Conservation (phyloP, 2,329 filamentous ascomycete species). For the Ceratocystis cacaofunesta region DNA sequence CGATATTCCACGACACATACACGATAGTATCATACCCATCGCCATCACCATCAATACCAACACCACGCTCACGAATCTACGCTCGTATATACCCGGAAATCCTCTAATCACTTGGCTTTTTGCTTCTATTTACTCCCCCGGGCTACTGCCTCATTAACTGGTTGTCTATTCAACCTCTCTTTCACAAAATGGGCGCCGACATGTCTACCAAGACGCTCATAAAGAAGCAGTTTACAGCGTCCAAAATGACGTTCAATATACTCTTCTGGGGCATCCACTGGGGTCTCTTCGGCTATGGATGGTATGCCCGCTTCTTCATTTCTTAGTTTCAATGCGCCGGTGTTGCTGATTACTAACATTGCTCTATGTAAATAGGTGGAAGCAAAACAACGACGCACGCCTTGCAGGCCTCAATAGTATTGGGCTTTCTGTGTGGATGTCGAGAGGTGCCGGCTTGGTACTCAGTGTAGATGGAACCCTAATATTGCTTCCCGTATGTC, state of each 20-base stretch:
- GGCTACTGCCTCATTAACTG: neutral
- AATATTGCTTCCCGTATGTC: slow-evolving; percentile 87
- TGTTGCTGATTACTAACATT: too few relatives aligned
- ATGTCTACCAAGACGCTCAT: slow-evolving; percentile 31
- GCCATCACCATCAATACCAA: too few relatives aligned
- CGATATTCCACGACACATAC: too few relatives aligned
- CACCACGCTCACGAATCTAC: too few relatives aligned
- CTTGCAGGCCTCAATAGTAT: slow-evolving; percentile 69
- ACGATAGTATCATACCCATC: too few relatives aligned
- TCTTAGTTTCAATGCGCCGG: too few relatives aligned
- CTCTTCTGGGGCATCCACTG: slow-evolving; percentile 70
- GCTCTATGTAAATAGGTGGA: slow-evolving; percentile 42
- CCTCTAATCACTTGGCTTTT: neutral
- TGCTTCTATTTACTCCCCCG: slow-evolving; percentile 10
- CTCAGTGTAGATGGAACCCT: slow-evolving; percentile 73
- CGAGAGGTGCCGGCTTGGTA: slow-evolving; percentile 78
- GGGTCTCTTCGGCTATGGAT: slow-evolving; percentile 66
- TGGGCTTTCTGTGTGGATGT: slow-evolving; percentile 85
- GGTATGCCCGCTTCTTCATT: slow-evolving; percentile 38
- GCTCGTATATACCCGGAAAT: slow-evolving; percentile 16
- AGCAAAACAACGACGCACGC: slow-evolving; percentile 53
- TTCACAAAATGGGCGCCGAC: slow-evolving; percentile 27
- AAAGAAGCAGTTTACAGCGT: slow-evolving; percentile 50
- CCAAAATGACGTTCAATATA: slow-evolving; percentile 65
- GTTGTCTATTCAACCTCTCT: slow-evolving; percentile 16